phyloP scores from a whole-genome alignment of 2,329 filamentous ascomycete species.

The Cladophialophora bantiana region DNA sequence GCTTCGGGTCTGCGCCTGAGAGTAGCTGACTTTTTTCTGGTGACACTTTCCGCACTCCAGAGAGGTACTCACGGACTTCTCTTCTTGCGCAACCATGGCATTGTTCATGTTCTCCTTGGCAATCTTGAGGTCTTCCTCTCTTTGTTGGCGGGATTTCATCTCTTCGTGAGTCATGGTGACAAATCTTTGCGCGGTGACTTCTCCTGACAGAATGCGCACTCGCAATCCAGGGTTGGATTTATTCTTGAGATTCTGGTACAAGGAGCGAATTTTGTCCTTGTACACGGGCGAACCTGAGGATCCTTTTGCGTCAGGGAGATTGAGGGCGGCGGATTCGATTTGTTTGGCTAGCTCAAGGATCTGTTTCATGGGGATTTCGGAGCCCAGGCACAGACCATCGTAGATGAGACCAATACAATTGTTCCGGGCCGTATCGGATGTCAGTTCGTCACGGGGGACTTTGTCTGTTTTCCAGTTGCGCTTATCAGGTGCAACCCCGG shows the following conservation, averaged over 20 bases:
- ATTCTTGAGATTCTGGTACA: constrained; percentile 95
- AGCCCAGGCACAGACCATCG: constrained; percentile 82
- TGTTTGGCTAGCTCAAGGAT: constrained; percentile 72
- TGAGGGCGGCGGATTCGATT: constrained; percentile 78
- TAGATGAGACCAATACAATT: constrained; percentile 90
- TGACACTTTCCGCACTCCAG: constrained; percentile 91
- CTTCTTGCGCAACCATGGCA: constrained; percentile 89
- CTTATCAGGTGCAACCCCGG: constrained; percentile 70
- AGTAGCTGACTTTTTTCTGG: constrained; percentile 93
- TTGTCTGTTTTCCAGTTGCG: constrained; percentile 75
- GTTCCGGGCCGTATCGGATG: constrained; percentile 76
- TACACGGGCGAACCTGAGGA: constrained; percentile 76
- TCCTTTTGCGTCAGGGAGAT: constrained; percentile 62
- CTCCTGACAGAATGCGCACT: constrained; percentile 74
- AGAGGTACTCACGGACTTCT: constrained; percentile 87
- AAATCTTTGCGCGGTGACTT: constrained; percentile 75
- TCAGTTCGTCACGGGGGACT: constrained; percentile 74
- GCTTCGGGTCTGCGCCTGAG: constrained; percentile 91
- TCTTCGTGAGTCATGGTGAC: constrained; percentile 89
- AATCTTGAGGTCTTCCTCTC: constrained; percentile 75
- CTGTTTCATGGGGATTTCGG: constrained; percentile 64
- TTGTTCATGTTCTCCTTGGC: constrained; percentile 96
- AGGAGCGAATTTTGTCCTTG: constrained; percentile 85
- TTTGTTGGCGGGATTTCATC: constrained; percentile 84
- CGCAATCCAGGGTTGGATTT: constrained; percentile 83